Base-by-base conservation (phyloP, 331 rosid genomes). In the Ulmus americana region DNA sequence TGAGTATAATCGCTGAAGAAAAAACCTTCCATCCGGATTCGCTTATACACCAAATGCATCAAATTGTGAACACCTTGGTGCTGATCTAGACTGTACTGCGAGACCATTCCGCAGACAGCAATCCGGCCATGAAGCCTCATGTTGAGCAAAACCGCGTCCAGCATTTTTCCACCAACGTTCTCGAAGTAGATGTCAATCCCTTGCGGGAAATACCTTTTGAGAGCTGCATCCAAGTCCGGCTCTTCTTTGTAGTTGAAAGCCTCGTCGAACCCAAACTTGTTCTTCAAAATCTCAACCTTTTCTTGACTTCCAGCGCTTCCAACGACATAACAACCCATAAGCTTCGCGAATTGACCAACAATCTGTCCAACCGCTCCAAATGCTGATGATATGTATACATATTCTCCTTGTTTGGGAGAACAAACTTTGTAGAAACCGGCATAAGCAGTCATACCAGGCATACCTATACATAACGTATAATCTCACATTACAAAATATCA, bases 231-330 rank as follows among this genome's bases (percentile, higher is more conserved):
- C 28, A 58, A 7, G 7, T 58, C 63, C 0, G 6, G 28, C 22
- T 58, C 47, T 58, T 39, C 46, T 10, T 58, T 58, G n/a, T 58
- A 58, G n/a, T 58, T 58, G 46, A 58, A 58, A n/a, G 46, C 63
- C 46, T 58, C 63, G 22, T 58, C 63, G 6, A 58, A 58, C 7
- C 63, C 63, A 7, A 58, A n/a, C 63, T 58, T 58, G 5, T 39
- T 39, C 46, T 58, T 58, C 46, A 58, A 14, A 5, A 58, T 5
- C 1, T 58, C 63, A 1, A 58, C 46, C 62, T 58, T 58, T 39
- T 58, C 63, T 58, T 58, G 7, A 41, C 63, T 58, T 39, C 47
- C 63, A 8, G 59, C 59, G 28, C 59, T 54, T 2, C 41, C 59
- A 20, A 54, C 59, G 10, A 54, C 59, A 22, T 54, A 54, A 28